Percentiles rank a stretch among this genome's conserved stretches.
Evolutionary conservation across 176 grass and related monocot genomes (phyloP).

Genomic region (Triticum urartu): DNA sequence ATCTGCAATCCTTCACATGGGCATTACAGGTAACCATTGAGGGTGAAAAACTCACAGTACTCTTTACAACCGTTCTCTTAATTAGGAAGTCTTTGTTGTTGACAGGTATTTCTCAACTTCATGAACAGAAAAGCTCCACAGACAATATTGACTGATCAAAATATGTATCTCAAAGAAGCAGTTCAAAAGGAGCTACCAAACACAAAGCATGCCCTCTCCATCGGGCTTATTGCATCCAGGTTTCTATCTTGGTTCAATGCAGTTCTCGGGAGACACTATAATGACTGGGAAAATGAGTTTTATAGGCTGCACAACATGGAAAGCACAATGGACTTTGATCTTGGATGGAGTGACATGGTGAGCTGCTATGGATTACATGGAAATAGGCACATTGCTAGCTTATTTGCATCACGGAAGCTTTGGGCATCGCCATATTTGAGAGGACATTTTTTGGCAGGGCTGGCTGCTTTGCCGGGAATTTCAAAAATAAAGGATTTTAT

Average conservation of each 20-base stretch:
- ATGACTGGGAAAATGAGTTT: conserved; percentile 61
- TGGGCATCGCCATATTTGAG: conserved; percentile 70
- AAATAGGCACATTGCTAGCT: conserved; percentile 55
- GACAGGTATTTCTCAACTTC: conserved; percentile 79
- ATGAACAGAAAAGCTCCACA: conserved; percentile 69
- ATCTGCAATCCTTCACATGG: conserved; percentile 51
- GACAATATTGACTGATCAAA: conserved; percentile 73
- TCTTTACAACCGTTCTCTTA: background rate
- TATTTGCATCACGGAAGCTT: conserved; percentile 45
- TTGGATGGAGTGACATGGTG: conserved; percentile 67
- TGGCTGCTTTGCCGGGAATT: conserved; percentile 28
- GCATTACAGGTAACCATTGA: conserved; percentile 56
- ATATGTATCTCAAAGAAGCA: conserved; percentile 54
- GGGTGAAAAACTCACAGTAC: background rate
- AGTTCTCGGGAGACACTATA: conserved; percentile 53
- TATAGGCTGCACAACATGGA: conserved; percentile 57
- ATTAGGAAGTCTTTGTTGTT: conserved; percentile 20
- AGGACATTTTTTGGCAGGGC: conserved; percentile 51
- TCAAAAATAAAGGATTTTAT: conserved; percentile 69
- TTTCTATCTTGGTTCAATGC: conserved; percentile 66
- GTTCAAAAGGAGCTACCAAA: conserved; percentile 60
- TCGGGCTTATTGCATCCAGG: conserved; percentile 49
- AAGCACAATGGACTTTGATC: conserved; percentile 50
- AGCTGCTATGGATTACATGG: conserved; percentile 51
- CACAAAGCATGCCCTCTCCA: conserved; percentile 66